phyloP scores from a whole-genome alignment of 116 monocot genomes.

The Dioscorea cayenensis region DNA sequence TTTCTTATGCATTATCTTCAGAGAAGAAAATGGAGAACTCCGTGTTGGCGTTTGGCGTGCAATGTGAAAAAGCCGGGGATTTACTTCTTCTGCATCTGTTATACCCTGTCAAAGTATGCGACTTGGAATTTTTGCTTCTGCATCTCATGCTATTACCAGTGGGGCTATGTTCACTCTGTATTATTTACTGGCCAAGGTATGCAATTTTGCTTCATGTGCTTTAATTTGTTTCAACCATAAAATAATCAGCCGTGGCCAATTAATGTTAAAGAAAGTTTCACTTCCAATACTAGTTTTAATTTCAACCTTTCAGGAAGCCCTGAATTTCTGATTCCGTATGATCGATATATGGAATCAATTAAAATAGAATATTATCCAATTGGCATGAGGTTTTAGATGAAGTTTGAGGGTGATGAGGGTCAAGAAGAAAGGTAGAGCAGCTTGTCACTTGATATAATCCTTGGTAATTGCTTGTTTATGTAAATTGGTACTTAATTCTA shows the following conservation, averaged over 20 bases:
- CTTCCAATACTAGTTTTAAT: neutral
- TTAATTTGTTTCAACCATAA: too few relatives aligned
- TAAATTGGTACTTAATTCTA: too few relatives aligned
- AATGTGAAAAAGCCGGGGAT: slow-evolving; percentile 28
- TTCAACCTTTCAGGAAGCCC: slow-evolving; percentile 20
- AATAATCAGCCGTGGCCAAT: too few relatives aligned
- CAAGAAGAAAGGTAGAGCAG: slow-evolving; percentile 28
- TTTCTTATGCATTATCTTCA: neutral
- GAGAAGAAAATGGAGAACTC: slow-evolving; percentile 36
- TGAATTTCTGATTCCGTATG: slow-evolving; percentile 26
- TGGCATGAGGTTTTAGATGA: slow-evolving; percentile 42
- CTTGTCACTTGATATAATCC: neutral
- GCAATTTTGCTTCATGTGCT: too few relatives aligned
- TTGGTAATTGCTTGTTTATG: too few relatives aligned
- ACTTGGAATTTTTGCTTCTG: slow-evolving; percentile 38
- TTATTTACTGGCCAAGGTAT: slow-evolving; percentile 43
- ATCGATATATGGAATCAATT: slow-evolving; percentile 32
- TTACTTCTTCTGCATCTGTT: slow-evolving; percentile 35
- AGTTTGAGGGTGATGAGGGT: slow-evolving; percentile 41
- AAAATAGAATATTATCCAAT: slow-evolving; percentile 18
- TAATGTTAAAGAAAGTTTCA: too few relatives aligned
- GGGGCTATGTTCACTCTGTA: slow-evolving; percentile 34
- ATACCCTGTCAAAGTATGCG: slow-evolving; percentile 52
- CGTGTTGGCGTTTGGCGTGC: slow-evolving; percentile 37
- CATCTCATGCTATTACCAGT: slow-evolving; percentile 38